Conservation (phyloP, 306 rosid genomes). For the Corylus americana region DNA sequence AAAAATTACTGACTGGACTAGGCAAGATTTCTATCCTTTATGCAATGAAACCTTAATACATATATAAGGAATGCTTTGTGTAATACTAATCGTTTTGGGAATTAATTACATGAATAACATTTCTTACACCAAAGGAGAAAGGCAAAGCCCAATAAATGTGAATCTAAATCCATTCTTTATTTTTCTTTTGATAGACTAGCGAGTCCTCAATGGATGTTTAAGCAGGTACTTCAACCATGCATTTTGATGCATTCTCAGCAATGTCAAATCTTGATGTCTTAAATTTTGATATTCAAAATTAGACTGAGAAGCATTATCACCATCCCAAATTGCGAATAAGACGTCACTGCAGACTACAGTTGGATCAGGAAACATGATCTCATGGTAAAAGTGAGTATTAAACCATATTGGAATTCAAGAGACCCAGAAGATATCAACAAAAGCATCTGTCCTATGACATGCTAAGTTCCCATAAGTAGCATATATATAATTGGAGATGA, state of each 20-base stretch:
- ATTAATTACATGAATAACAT: not conserved
- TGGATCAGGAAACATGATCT: not conserved
- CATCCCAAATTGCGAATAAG: not conserved
- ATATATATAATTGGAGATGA: not conserved
- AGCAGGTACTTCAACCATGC: not conserved
- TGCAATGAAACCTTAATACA: not conserved
- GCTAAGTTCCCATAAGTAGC: not conserved
- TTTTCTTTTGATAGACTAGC: not conserved
- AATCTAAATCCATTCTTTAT: not conserved
- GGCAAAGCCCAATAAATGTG: not conserved
- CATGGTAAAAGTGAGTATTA: not conserved
- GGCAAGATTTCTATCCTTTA: not conserved
- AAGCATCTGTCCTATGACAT: not conserved
- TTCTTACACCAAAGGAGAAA: not conserved
- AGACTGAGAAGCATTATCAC: not conserved
- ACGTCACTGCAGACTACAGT: not conserved
- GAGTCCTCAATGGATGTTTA: not conserved
- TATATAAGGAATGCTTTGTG: not conserved
- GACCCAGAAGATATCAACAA: not conserved
- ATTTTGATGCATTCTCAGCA: not conserved
- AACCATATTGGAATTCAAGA: not conserved
- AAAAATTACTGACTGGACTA: not conserved
- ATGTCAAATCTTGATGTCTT: not conserved
- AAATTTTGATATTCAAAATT: not conserved
- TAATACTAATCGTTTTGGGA: not conserved